Base-by-base conservation (phyloP, 2,329 filamentous ascomycete genomes). In the Dichotomopilus funicola region DNA sequence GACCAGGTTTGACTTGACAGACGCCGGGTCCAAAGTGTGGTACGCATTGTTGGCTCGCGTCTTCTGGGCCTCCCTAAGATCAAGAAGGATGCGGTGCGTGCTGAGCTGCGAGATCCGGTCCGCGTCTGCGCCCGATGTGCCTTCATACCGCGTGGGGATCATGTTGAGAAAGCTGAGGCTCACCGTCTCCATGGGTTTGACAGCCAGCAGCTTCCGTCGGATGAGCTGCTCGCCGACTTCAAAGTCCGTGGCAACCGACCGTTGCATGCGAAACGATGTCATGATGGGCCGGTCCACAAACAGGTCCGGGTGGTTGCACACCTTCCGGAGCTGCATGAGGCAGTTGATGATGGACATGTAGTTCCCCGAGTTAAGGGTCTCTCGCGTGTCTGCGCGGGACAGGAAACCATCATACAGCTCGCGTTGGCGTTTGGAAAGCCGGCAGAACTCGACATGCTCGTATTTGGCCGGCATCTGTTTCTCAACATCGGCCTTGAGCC, bases 391-490 rank as follows among this genome's bases (percentile, higher is more conserved):
- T 3, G 87, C 87, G 54, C 91, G 85, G 37, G 89, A 90, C 74
- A 99, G 84, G 71, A 97, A 99, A 1, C 92, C 92, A 71, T 99
- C 94, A 66, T 99, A 99, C 7, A 99, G 76, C 71, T 96, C 94
- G 44, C 94, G 85, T 68, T 99, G 94, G 31, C 94, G 86, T 70
- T 97, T 96, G 6, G 92, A 97, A 4, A 99, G 78, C 45, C 92
- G 88, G 70, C 94, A 99, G 66, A 95, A 91, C 61, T 97, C 89
- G 19, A 99, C 91, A 66, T 96, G 91, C 70, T 99, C 95, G 67
- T 96, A 96, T 70, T 99, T 99, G 59, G 84, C 91, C 0, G 95
- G 94, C 89, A 99, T 96, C 69, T 99, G 94, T 73, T 97, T 96
- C 73, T 99, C 95, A 5, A 99, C 94, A 67, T 99, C 94, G 45